These are phyloP conservation scores for Isabelozyma pseudorhagii DNA, from an alignment of 805 yeast genomes.

Conservation along the genomic window DNA sequence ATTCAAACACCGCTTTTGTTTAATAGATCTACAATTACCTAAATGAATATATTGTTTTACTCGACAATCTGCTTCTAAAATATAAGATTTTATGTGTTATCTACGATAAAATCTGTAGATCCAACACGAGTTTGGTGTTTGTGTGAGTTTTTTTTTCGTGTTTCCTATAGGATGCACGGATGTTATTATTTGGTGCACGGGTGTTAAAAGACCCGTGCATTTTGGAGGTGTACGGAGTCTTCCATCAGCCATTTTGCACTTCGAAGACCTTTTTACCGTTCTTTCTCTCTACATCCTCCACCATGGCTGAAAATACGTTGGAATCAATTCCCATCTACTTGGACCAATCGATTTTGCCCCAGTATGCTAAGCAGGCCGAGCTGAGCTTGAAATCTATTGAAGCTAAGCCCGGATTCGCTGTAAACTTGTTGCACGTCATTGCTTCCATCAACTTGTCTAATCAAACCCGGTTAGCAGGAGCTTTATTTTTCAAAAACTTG, in stretches of 20 bases:
- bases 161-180: too few species aligned
- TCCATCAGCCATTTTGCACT: too few species aligned
- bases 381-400: constrained; percentile 61
- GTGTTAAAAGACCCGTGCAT: too few species aligned
- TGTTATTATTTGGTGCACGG: too few species aligned
- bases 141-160: not conserved
- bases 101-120: not conserved
- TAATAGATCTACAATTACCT: not conserved
- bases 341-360: constrained; percentile 63
- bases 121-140: too few species aligned
- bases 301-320: constrained; percentile 34
- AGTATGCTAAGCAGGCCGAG: constrained; percentile 67
- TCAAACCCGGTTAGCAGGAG: constrained; percentile 78
- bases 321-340: constrained; percentile 53
- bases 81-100: too few species aligned
- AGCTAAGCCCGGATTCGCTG: constrained; percentile 66
- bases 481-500: constrained; percentile 85
- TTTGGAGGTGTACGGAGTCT: too few species aligned
- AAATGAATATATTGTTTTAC: too few species aligned
- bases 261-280: not conserved
- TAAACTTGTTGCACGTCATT: constrained; percentile 72
- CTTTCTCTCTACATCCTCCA: constrained; percentile 29
- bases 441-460: constrained; percentile 54
- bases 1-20: not conserved
- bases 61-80: not conserved